A percentile compares a stretch with the other conserved stretches of the same genome.
Evolutionary conservation across 306 rosid species (phyloP).

Genomic region (Carpinus viminea): DNA sequence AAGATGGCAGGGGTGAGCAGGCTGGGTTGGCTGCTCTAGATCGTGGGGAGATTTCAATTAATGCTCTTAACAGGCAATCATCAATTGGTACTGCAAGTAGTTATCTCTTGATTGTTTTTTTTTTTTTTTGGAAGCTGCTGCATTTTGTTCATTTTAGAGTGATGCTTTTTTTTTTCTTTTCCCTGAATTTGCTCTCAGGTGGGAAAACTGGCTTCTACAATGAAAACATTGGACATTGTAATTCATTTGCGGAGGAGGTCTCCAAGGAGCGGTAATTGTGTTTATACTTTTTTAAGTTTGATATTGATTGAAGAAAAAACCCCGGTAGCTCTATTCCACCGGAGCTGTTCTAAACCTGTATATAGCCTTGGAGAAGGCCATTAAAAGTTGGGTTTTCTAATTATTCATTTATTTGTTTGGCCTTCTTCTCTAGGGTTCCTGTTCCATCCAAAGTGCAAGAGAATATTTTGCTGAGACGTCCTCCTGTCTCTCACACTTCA

Average conservation of each 20-base stretch:
- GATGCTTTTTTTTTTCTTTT: neutral
- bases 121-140: neutral
- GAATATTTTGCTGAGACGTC: constrained; percentile 48
- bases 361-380: neutral
- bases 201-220: constrained; percentile 38
- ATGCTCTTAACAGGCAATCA: constrained; percentile 38
- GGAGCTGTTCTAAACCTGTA: too few species aligned
- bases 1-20: constrained; percentile 42
- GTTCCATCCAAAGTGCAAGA: constrained; percentile 43
- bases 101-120: neutral
- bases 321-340: too few species aligned
- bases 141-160: neutral
- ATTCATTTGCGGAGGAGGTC: constrained; percentile 42
- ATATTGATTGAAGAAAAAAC: neutral
- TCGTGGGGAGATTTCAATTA: constrained; percentile 37
- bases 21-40: constrained; percentile 36
- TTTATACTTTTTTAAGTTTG: constrained; percentile 1
- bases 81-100: constrained; percentile 43
- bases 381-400: neutral
- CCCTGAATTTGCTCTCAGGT: constrained; percentile 12
- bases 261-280: constrained; percentile 43
- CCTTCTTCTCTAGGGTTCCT: constrained; percentile 31
- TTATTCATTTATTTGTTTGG: neutral
- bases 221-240: constrained; percentile 33
- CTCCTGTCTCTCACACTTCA: constrained; percentile 42